Base-by-base conservation (phyloP, 1,284 basidiomycete genomes). In the Puccinia novopanici region DNA sequence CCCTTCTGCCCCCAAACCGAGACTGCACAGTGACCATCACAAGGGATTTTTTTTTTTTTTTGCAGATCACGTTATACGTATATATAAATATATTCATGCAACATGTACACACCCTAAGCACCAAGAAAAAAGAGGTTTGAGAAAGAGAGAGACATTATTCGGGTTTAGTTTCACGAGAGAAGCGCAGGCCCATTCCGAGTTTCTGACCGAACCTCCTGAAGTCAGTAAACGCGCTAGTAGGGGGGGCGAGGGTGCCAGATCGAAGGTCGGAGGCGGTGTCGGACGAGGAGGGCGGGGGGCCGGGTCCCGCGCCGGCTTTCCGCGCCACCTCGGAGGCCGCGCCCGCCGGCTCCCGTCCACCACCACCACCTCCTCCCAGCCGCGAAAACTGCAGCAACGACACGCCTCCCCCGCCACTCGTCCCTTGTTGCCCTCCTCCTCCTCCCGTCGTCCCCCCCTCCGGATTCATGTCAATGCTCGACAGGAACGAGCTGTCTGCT, bases 401-500 rank as follows among this genome's bases (percentile, higher is more conserved):
- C 1, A 70, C 48, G 34, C 54, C 82, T 24, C 50, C 80, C 81
- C 2, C 81, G 61, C 72, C 34, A 72, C 34, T 61, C 79, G 5
- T 50, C n/a, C 22, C 40, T 27, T 34, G 27, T 48, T 45, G 42
- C 6, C 57, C 24, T 30, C 27, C 27, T 34, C 59, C 12, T 40
- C 13, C 5, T 17, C 5, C 40, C 55, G 9, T 19, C 55, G 27
- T n/a, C n/a, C 55, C 27, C 2, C 65, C 65, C 3, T 81, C 71
- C 15, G 93, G 92, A 84, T 98, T 94, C 95, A 98, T 98, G 85
- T 98, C 95, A 52, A 98, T 89, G 0, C 91, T 89, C 0, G 93
- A 92, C 67, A 96, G 89, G 89, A 98, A 98, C 0, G 94, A 97
- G 0, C 92, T 91, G 85, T 90, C 91, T 82, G 92, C 89, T 22